phyloP scores from a whole-genome alignment of 371 early-diverging fungal species.

The Gilbertella persicaria region DNA sequence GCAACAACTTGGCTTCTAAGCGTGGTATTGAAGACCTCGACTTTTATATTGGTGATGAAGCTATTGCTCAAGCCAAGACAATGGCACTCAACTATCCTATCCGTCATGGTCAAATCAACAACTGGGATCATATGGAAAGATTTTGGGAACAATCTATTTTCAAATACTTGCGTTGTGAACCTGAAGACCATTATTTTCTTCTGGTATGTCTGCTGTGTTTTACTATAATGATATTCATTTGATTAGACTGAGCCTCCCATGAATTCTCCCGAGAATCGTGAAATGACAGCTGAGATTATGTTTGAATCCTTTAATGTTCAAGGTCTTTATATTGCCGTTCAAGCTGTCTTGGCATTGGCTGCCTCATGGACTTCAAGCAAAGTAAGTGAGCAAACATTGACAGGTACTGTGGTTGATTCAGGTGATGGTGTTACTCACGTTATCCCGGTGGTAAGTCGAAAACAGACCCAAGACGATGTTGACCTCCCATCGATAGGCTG shows the following conservation, averaged over 20 bases:
- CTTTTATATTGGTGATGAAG: conserved; percentile 97
- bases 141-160: conserved; percentile 97
- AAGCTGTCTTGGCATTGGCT: conserved; percentile 90
- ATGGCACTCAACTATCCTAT: conserved; percentile 87
- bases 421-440: conserved; percentile 99
- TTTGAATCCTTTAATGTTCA: conserved; percentile 91
- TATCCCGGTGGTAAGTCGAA: conserved; percentile 86
- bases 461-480: neutral
- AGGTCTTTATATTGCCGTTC: conserved; percentile 91
- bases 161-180: conserved; percentile 96
- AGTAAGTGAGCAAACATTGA: conserved; percentile 80
- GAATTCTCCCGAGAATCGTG: conserved; percentile 92
- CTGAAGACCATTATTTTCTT: conserved; percentile 95
- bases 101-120: conserved; percentile 88
- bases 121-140: conserved; percentile 94
- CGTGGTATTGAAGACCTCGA: conserved; percentile 97
- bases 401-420: conserved; percentile 96
- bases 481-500: conserved; percentile 65
- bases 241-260: conserved; percentile 87
- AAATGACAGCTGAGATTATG: conserved; percentile 92
- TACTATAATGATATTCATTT: neutral
- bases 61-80: conserved; percentile 82
- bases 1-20: conserved; percentile 86
- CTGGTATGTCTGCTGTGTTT: conserved; percentile 49
- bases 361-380: conserved; percentile 88